Conservation (phyloP, 192 early-diverging fungal genomes). For the Chytriomyces confervae region DNA sequence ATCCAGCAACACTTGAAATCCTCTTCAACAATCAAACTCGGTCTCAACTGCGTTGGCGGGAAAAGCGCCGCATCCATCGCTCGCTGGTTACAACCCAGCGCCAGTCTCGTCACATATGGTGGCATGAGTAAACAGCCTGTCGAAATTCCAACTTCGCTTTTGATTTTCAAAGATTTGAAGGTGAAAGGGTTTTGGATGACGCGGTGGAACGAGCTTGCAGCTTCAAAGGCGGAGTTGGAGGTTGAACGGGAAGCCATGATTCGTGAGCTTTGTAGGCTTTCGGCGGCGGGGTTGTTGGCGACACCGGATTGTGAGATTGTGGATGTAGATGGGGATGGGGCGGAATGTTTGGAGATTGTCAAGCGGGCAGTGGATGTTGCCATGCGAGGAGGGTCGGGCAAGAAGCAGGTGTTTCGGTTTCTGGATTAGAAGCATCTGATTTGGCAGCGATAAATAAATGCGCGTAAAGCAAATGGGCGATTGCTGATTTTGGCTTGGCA, state of each 20-base stretch:
- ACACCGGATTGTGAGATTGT: slow-evolving; percentile 43
- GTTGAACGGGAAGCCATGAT: slow-evolving; percentile 61
- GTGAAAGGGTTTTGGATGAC: slow-evolving; percentile 91
- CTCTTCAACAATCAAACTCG: slow-evolving; percentile 64
- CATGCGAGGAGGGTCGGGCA: neutral
- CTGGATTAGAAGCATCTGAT: no score
- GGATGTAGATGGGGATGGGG: neutral
- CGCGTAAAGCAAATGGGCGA: no score
- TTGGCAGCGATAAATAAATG: no score
- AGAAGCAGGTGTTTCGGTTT: slow-evolving; percentile 12
- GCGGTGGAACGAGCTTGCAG: slow-evolving; percentile 70
- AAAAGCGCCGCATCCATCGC: slow-evolving; percentile 75
- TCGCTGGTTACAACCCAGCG: slow-evolving; percentile 63
- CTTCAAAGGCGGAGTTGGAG: neutral
- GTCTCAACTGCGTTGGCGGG: slow-evolving; percentile 91
- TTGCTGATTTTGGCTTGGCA: no score
- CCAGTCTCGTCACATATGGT: slow-evolving; percentile 86
- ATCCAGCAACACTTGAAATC: slow-evolving; percentile 54
- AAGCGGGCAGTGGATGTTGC: slow-evolving; percentile 1
- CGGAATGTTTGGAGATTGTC: neutral
- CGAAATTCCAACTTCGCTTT: slow-evolving; percentile 77
- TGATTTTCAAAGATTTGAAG: slow-evolving; percentile 84
- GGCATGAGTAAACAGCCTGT: slow-evolving; percentile 91
- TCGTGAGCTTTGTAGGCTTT: slow-evolving; percentile 57
- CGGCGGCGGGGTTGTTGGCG: slow-evolving; percentile 53